Base-by-base conservation (phyloP, 2,329 filamentous ascomycete genomes). In the Botrytis cinerea region DNA sequence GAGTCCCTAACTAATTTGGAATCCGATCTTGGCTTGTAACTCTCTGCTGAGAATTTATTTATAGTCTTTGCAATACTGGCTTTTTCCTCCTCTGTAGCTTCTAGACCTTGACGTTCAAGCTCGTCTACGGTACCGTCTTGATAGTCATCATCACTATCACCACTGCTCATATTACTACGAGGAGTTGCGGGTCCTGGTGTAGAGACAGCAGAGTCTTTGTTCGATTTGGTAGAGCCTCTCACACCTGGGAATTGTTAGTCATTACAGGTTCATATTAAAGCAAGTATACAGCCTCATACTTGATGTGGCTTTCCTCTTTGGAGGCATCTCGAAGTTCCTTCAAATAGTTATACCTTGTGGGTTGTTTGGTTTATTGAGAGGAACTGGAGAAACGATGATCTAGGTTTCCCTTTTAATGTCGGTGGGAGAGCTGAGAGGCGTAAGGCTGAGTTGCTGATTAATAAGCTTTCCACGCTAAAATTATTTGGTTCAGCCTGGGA, bases 241-340 rank as follows among this genome's bases (percentile, higher is more conserved):
- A 84, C 84, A 78, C 83, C 84, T 80, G 78, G 74, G 81, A 80
- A 74, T 74, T 74, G 81, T 83, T 78, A 83, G 81, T 81, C 72
- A 80, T 75, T 71, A 77, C 76, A 72, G 73, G 66, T 71, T 74
- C 71, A 60, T 64, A 68, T 64, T 77, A 74, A 70, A 80, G 77
- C 76, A 78, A 75, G 73, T 48, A 25, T 32, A 73, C 75, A 78
- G 77, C 77, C 77, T 73, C 82, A 82, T 84, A 86, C 85, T 85
- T 71, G 85, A 83, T 77, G 84, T 79, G 75, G 91, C 91, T 84
- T 93, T 93, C 80, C 91, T 87, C 84, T 94, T 94, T 28, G 87
- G 85, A 76, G 91, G 88, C 92, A 94, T 93, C 73, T 77, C 81
- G 74, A 76, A 70, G 68, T 70, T 74, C 75, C 70, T 73, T 78